Evolutionary conservation across 495 filamentous ascomycete species (phyloP).

Genomic region (Talaromyces stipitatus): DNA sequence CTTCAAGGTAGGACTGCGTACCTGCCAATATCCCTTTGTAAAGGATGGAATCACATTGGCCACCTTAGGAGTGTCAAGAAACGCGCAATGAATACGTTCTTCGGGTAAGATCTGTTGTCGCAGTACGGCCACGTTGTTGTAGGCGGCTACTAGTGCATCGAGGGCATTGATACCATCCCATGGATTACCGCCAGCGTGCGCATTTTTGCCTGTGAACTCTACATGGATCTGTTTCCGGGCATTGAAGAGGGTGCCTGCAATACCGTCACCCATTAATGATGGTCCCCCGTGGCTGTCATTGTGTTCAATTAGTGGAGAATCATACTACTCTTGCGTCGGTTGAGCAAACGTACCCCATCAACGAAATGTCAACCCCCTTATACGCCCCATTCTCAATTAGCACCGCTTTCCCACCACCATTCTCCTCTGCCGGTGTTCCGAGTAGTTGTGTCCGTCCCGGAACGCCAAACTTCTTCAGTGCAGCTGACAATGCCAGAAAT

Average conservation of each 20-base stretch:
- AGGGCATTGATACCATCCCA: conserved; percentile 60
- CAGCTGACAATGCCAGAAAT: conserved; percentile 47
- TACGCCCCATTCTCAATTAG: conserved; percentile 58
- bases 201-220: conserved; percentile 26
- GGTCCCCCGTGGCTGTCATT: background rate
- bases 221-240: conserved; percentile 30
- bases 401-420: conserved; percentile 61
- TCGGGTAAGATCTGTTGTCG: conserved; percentile 57
- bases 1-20: conserved; percentile 38
- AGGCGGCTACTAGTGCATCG: conserved; percentile 52
- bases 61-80: conserved; percentile 50
- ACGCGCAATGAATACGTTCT: conserved; percentile 51
- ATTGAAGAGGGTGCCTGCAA: conserved; percentile 29
- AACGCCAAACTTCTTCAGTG: conserved; percentile 37
- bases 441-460: conserved; percentile 54
- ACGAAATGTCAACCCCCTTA: conserved; percentile 52
- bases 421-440: conserved; percentile 67
- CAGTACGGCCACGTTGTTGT: conserved; percentile 53
- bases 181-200: conserved; percentile 54
- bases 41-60: conserved; percentile 57
- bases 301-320: background rate
- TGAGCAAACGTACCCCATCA: conserved; percentile 38
- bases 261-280: conserved; percentile 11
- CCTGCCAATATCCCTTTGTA: conserved; percentile 44
- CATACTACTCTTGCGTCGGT: too few relatives aligned